Evolutionary conservation across 257 asterid species (phyloP).

Genomic region (Jacaranda copaia): DNA sequence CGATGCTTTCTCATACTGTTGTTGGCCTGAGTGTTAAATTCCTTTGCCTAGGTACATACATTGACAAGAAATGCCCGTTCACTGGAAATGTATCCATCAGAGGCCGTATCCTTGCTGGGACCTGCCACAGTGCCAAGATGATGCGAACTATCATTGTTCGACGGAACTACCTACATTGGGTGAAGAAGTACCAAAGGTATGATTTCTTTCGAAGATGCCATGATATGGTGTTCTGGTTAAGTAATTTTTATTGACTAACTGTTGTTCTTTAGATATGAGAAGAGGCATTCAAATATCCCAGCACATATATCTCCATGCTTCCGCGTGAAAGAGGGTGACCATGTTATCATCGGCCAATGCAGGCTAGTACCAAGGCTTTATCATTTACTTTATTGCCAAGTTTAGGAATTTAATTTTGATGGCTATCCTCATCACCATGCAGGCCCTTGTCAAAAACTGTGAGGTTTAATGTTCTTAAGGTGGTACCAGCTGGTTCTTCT

Average conservation of each 20-base stretch:
- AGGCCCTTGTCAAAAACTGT: conserved; percentile 58
- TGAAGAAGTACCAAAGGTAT: conserved; percentile 59
- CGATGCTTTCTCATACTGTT: neutral
- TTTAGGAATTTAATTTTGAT: neutral
- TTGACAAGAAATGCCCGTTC: conserved; percentile 54
- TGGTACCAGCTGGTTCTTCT: conserved; percentile 55
- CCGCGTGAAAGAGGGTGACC: conserved; percentile 59
- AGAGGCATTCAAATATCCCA: conserved; percentile 57
- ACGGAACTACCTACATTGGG: conserved; percentile 55
- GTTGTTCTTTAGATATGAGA: conserved; percentile 46
- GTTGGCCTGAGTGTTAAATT: neutral
- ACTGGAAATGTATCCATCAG: conserved; percentile 47
- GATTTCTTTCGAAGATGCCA: neutral
- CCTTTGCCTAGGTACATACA: conserved; percentile 33
- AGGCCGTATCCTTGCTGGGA: conserved; percentile 54
- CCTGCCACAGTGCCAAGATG: conserved; percentile 63
- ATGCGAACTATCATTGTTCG: conserved; percentile 58
- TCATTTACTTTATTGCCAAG: neutral
- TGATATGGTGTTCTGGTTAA: neutral
- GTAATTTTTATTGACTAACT: neutral
- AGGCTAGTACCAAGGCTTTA: conserved; percentile 30
- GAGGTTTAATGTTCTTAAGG: conserved; percentile 55
- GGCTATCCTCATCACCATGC: neutral
- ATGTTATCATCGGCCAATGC: conserved; percentile 58
- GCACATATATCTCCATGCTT: conserved; percentile 53